Evolutionary conservation across 805 yeast species (phyloP), one percentile per base, ranked within the genome.

Genomic region (Brettanomyces custersianus): DNA sequence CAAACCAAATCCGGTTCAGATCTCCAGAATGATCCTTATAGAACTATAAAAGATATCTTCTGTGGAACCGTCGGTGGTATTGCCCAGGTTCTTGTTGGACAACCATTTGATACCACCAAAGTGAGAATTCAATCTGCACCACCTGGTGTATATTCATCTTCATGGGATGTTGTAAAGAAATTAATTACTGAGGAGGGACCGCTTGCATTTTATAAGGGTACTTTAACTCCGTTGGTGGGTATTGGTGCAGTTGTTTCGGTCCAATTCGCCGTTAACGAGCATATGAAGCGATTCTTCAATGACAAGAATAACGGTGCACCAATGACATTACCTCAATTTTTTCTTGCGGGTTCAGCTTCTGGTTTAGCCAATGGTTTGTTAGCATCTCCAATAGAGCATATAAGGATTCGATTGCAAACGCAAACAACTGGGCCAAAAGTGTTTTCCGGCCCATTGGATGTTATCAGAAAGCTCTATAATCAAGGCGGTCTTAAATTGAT

Each of bases 181-280:
- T 65, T 92, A 37, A 30, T 90, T 26, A 65, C 68, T 28, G 77
- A 82, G 39, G 98, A 92, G 59, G 98, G 98, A 2, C 71, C 78
- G 5, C 40, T 63, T 25, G 98, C 94, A 0, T 85, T 92, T 52
- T 92, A 92, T 58, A 79, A 94, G 59, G 98, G 98, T 24, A 87
- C 96, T 1, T 51, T 87, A 47, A 88, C 96, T 1, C 98, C 98
- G 16, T 66, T 92, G 47, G 58, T 90, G 24, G 98, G 98, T 10
- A 85, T 90, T n/a, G 98, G 98, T 35, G 95, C 95, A 0, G 88
- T 96, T 67, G 96, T 92, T 10, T 84, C 95, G 7, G 83, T 90
- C 28, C 98, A 92, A 60, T 92, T 92, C 54, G 92, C 95, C 31
- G 94, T 86, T 25, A 88, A 88, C 52, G 97, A 92, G 58, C 80